A percentile compares a stretch with the other conserved stretches of the same genome.
These are phyloP conservation scores for Sclerospora graminicola DNA, from an alignment of 352 stramenopile species.

Conservation along the genomic window DNA sequence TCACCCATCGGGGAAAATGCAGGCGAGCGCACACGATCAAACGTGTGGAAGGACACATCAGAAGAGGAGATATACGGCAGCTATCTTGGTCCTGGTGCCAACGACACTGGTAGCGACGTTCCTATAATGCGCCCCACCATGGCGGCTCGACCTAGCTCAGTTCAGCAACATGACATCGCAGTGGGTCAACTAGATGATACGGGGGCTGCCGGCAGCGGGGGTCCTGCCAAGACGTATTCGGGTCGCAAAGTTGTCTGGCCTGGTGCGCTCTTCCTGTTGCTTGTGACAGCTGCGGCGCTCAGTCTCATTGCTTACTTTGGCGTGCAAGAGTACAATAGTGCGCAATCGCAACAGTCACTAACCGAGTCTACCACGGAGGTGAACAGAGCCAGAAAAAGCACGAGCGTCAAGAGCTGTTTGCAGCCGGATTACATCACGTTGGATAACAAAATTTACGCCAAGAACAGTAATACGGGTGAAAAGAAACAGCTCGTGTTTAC, in stretches of 20 bases:
- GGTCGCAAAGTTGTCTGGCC: constrained; percentile 74
- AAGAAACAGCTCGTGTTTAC: constrained; percentile 67
- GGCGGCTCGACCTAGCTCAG: constrained; percentile 19
- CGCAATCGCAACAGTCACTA: constrained; percentile 54
- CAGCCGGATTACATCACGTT: constrained; percentile 59
- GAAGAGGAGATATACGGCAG: constrained; percentile 65
- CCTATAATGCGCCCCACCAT: constrained; percentile 47
- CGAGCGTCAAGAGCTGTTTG: constrained; percentile 39
- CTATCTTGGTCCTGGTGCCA: constrained; percentile 39
- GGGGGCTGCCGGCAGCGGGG: neutral
- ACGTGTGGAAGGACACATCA: constrained; percentile 66
- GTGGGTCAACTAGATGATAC: constrained; percentile 56
- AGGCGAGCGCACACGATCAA: constrained; percentile 23
- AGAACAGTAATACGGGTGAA: constrained; percentile 28
- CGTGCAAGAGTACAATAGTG: constrained; percentile 40
- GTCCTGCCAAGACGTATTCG: constrained; percentile 27
- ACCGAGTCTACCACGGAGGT: constrained; percentile 36
- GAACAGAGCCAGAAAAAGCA: constrained; percentile 10
- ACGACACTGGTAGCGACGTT: constrained; percentile 23
- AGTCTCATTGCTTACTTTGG: constrained; percentile 57
- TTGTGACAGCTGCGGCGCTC: constrained; percentile 37
- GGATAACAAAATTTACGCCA: constrained; percentile 57
- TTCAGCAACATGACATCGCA: constrained; percentile 55
- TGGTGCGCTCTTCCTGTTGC: constrained; percentile 55
- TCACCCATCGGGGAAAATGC: constrained; percentile 18